These are phyloP conservation scores for Aspergillus brasiliensis DNA, from an alignment of 2,329 filamentous ascomycete genomes.

Conservation along the genomic window DNA sequence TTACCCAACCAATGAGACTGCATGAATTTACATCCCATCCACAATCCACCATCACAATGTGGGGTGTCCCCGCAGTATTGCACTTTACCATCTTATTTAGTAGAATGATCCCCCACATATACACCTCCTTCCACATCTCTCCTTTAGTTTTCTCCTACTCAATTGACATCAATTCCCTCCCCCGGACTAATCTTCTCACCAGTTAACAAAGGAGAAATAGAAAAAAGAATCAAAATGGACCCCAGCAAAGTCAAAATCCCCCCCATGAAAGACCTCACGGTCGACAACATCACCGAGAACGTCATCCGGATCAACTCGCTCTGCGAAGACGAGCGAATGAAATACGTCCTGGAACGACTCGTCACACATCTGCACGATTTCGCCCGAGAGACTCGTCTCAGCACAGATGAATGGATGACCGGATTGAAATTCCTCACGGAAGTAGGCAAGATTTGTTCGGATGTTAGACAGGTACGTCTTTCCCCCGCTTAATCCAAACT, in stretches of 20 bases:
- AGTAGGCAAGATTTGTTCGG: slow-evolving; percentile 72
- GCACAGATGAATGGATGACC: slow-evolving; percentile 76
- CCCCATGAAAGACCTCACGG: slow-evolving; percentile 68
- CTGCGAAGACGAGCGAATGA: slow-evolving; percentile 64
- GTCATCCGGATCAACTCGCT: slow-evolving; percentile 74
- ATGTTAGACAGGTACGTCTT: slow-evolving; percentile 66
- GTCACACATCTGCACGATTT: slow-evolving; percentile 82
- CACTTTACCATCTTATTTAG: too few species aligned
- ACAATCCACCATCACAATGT: background rate
- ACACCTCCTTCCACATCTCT: background rate
- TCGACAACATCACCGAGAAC: slow-evolving; percentile 79
- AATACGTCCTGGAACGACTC: slow-evolving; percentile 71
- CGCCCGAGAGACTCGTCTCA: slow-evolving; percentile 74
- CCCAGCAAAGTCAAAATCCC: slow-evolving; percentile 46
- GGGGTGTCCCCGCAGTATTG: background rate
- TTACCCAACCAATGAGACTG: background rate
- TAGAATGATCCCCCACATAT: too few species aligned
- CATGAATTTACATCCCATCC: background rate
- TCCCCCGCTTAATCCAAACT: too few species aligned
- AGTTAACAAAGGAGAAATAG: background rate
- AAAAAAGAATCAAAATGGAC: slow-evolving; percentile 36
- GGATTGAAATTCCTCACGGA: slow-evolving; percentile 71
- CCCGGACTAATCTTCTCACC: too few species aligned
- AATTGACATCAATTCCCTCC: too few species aligned
- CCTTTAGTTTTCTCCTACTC: too few species aligned